These are phyloP conservation scores for Fusarium beomiforme DNA, from an alignment of 2,329 filamentous ascomycete species.

Conservation along the genomic window DNA sequence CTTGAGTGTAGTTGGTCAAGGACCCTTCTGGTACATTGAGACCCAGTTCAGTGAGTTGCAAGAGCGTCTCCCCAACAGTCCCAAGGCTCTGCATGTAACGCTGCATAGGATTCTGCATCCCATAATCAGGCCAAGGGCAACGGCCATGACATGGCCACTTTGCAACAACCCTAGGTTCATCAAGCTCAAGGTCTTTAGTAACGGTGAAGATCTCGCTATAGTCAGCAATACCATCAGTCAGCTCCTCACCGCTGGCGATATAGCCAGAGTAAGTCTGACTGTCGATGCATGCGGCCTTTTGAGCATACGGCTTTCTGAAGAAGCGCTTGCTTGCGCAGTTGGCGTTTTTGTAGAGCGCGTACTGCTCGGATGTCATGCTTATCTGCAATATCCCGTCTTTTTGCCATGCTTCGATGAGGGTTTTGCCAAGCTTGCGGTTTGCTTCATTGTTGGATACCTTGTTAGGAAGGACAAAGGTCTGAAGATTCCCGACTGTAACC, in stretches of 20 bases:
- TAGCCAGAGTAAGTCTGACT: conserved; percentile 59
- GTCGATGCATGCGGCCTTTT: conserved; percentile 57
- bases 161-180: conserved; percentile 52
- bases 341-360: conserved; percentile 49
- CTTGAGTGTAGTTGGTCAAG: conserved; percentile 54
- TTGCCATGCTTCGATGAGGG: conserved; percentile 55
- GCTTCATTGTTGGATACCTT: conserved; percentile 47
- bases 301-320: conserved; percentile 48
- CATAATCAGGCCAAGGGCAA: conserved; percentile 57
- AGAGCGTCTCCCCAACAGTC: conserved; percentile 55
- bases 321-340: conserved; percentile 51
- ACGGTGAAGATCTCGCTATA: conserved; percentile 64
- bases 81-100: conserved; percentile 55
- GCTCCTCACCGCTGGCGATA: conserved; percentile 60
- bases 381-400: conserved; percentile 59
- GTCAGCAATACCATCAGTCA: conserved; percentile 59
- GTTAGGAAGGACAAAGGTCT: conserved; percentile 55
- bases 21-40: conserved; percentile 53
- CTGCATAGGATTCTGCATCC: conserved; percentile 53
- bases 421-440: conserved; percentile 51
- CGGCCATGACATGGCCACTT: conserved; percentile 62
- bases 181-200: conserved; percentile 55
- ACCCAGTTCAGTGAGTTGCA: conserved; percentile 58
- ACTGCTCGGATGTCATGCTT: conserved; percentile 50
- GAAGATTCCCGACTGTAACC: conserved; percentile 44